Evolutionary conservation across 2,329 filamentous ascomycete genomes (phyloP).

Genomic region (Emergomyces pasteurianus): DNA sequence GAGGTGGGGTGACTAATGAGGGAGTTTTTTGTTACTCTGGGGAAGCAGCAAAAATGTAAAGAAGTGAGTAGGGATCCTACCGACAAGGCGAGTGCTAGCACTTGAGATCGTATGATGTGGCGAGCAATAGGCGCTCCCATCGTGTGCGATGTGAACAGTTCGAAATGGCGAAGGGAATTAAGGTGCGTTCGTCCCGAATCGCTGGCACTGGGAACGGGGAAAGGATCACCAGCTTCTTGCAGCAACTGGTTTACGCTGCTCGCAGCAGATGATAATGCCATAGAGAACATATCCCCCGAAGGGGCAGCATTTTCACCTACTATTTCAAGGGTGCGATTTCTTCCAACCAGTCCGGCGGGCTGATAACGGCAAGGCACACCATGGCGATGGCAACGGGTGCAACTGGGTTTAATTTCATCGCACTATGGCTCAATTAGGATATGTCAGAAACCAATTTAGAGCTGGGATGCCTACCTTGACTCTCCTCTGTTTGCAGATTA

Average conservation of each 20-base stretch:
- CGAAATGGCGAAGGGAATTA: slow-evolving; percentile 8
- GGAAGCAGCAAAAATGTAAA: slow-evolving; percentile 6
- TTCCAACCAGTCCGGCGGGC: background rate
- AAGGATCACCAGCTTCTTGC: background rate
- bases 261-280: slow-evolving; percentile 2
- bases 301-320: background rate
- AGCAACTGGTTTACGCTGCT: slow-evolving; percentile 2
- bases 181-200: background rate
- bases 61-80: slow-evolving; percentile 14
- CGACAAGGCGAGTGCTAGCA: slow-evolving; percentile 6
- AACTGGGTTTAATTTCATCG: slow-evolving; percentile 20
- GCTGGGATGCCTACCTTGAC: slow-evolving; percentile 16
- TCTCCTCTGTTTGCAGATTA: slow-evolving; percentile 19
- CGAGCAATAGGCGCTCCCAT: slow-evolving; percentile 6
- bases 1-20: slow-evolving; percentile 15
- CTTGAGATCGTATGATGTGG: slow-evolving; percentile 7
- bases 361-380: slow-evolving; percentile 16
- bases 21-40: slow-evolving; percentile 7
- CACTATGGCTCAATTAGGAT: slow-evolving; percentile 13
- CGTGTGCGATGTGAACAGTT: slow-evolving; percentile 7
- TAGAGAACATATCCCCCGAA: slow-evolving; percentile 1
- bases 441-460: background rate
- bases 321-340: slow-evolving; percentile 8
- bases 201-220: background rate
- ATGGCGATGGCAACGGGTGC: slow-evolving; percentile 15